Base-by-base conservation (phyloP, 176 grass and related monocot genomes). In the Metroxylon sagu region DNA sequence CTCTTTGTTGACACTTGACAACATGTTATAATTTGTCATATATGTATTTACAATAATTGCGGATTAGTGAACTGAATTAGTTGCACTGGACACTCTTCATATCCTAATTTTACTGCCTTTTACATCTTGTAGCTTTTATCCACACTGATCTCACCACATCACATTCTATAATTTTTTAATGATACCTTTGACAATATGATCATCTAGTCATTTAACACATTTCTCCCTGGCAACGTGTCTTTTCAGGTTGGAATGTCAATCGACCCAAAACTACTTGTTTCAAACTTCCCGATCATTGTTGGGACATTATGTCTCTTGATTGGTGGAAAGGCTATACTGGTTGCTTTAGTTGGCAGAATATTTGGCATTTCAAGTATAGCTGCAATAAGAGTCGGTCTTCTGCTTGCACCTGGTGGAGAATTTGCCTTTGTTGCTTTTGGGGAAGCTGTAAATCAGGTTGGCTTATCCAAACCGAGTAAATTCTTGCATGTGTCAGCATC, bases 381-480 rank as follows among this genome's bases (percentile, higher is more conserved):
- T 43, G 87, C 93, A 5, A 57, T 88, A 56, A 78, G 93, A 52
- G 88, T 87, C 17, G 93, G 87, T 59, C 88, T 98, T 76, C 57
- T 98, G 67, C 93, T 98, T 70, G 93, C 93, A 56, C 93, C 93
- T 80, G 93, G 93, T 52, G 93, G 93, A 67, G 93, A 98, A 71
- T 98, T 98, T 73, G 93, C 93, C 78, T 98, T 98, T 85, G 93
- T 98, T 77, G 93, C 93, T 63, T 98, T 98, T 61, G 93, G 93
- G 48, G 93, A 98, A 49, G 87, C 93, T 19, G 93, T 98, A 53
- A 98, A 98, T 67, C 93, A 98, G 93, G 93, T 98, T 72, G 51
- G 58, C 25, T 0, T 26, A 60, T 54, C 48, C 52, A 50, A 60
- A 60, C 35, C 10, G 35, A 14, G 8, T 12, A 43, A 0, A 0